Evolutionary conservation across 2,329 filamentous ascomycete genomes (phyloP), one percentile per base, ranked within the genome.

Genomic region (Stemphylium beticola): DNA sequence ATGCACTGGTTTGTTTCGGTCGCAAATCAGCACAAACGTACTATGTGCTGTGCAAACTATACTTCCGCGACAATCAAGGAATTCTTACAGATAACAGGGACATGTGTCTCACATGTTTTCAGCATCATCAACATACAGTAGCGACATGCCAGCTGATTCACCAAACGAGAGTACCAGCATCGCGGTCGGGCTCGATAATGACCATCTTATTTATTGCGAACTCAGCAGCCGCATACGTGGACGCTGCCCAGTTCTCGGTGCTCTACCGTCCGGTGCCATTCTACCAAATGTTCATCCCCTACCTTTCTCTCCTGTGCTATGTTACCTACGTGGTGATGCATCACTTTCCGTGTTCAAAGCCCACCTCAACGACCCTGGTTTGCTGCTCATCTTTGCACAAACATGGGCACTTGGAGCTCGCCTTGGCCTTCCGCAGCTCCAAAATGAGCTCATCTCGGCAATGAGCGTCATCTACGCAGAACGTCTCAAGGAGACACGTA

Each of bases 321-420:
- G 17, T 17, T 49, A 54, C 36, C 26, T 54, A 4, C 38, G 49
- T 12, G 51, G 51, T n/a, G 29, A 49, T 12, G 15, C 31, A 9
- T 32, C 12, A 1, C 36, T 45, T 1, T n/a, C 32, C 4, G n/a
- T 17, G 26, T 41, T 55, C 45, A 33, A 17, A 4, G n/a, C 7
- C 29, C 41, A 15, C 17, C 26, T 31, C 14, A 40, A 31, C 22
- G 20, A 31, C n/a, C 22, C 31, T 32, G 15, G n/a, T 17, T 18
- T 40, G 4, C 37, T 55, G 5, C 52, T 56, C n/a, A 33, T 58
- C 15, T 55, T 55, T 18, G 48, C 56, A 4, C 37, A 34, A 40
- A 50, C 41, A 48, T 58, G 56, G 52, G 40, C 48, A 4, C 56
- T 58, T 15, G 56, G 52, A 32, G 48, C 52, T 26, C 33, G 33